Evolutionary conservation across 148 eudicot species (phyloP).

Genomic region (Vaccinium vitisidaea): DNA sequence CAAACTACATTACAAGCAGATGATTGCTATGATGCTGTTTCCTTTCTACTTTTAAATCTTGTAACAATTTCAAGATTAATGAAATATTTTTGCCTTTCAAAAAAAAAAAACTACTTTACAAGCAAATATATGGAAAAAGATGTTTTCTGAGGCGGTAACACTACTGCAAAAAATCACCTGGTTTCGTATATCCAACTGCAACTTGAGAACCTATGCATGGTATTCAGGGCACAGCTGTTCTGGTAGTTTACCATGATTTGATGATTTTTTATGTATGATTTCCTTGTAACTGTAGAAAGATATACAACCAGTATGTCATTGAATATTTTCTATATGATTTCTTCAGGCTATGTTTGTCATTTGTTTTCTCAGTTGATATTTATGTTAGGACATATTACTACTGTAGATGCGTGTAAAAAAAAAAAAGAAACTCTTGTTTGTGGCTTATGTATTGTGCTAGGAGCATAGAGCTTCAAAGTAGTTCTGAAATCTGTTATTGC

Average conservation of each 20-base stretch:
- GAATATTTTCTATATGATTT: background rate
- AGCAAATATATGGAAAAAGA: background rate
- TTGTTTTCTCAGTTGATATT: background rate
- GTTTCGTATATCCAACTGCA: background rate
- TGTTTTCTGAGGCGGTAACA: conserved; percentile 1
- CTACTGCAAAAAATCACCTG: background rate
- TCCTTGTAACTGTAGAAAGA: background rate
- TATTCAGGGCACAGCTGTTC: background rate
- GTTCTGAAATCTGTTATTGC: background rate
- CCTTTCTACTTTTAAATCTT: too few species aligned
- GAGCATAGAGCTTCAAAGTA: background rate
- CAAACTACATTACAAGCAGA: background rate
- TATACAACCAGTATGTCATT: background rate
- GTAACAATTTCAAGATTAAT: too few species aligned
- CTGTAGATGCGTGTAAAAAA: too few species aligned
- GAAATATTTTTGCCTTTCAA: too few species aligned
- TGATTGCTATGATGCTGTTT: background rate
- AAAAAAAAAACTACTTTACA: background rate
- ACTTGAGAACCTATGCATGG: background rate
- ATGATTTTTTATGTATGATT: background rate
- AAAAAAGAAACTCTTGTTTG: background rate
- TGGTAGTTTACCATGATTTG: background rate
- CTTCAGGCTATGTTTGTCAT: background rate
- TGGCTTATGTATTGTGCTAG: background rate
- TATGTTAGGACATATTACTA: background rate